Evolutionary conservation across 2,329 filamentous ascomycete species (phyloP), one percentile per base, ranked within the genome.

Genomic region (Dothidotthia symphoricarpi): DNA sequence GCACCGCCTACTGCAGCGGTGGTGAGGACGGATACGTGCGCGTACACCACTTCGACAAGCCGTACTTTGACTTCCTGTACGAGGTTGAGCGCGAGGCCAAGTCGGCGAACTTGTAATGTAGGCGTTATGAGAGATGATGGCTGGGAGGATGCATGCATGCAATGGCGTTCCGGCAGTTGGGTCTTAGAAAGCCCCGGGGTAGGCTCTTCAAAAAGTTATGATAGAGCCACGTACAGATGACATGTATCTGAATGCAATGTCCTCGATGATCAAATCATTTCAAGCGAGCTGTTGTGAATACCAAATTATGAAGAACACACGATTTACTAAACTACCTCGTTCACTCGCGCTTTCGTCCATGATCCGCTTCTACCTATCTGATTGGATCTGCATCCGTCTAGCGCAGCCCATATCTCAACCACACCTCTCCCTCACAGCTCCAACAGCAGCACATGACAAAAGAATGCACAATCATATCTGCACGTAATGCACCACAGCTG

Each of bases 21-120:
- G 91, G 90, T 72, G 93, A 98, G 75, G 93, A 98, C 71, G 93
- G 93, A 63, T 98, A 98, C 74, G 91, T 98, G 51, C 87, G 93
- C 64, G 85, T 97, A 55, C 93, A 98, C 74, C 88, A 95, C 73
- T 98, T 98, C 72, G 93, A 98, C 75, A 95, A 95, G 78, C 81
- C 85, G 47, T 98, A 96, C 78, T 97, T 93, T 69, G 93, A 98
- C 72, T 98, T 98, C 75, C 81, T 86, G 77, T 98, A 95, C 71
- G 93, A 98, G 78, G 93, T 97, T 47, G 93, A 98, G 82, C 80
- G 90, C 70, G 90, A 96, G 40, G 55, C 53, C 31, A 56, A 48
- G 43, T 73, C 72, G 58, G 57, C 60, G 41, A 64, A 63, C 49
- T 52, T 66, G 56, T 67, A 62, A 58, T 39, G 28, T 37, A 48